Percentiles rank a stretch among this genome's conserved stretches.
phyloP scores from a whole-genome alignment of 176 grass and related monocot species.

The Coix lacrymajobi region DNA sequence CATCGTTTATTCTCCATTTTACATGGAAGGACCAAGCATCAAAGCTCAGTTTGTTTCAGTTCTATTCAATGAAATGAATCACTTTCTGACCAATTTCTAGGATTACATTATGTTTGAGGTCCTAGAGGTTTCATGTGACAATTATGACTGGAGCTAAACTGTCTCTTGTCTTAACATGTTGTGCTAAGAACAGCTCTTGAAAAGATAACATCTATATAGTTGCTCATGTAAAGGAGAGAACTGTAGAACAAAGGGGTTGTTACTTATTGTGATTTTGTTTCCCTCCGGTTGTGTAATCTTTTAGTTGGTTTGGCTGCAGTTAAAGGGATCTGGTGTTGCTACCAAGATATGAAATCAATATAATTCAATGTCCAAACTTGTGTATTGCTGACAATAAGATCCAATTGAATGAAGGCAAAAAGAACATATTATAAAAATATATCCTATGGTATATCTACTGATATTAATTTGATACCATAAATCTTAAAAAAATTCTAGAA shows the following conservation, averaged over 20 bases:
- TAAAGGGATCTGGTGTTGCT: not conserved
- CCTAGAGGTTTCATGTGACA: slow-evolving; percentile 70
- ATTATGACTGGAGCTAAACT: too few species aligned
- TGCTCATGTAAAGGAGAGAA: not conserved
- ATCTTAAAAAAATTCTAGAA: too few species aligned
- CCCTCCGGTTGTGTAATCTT: not conserved
- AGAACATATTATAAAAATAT: too few species aligned
- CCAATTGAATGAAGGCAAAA: not conserved
- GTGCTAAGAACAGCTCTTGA: slow-evolving; percentile 9
- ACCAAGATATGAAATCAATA: not conserved
- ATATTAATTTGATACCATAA: too few species aligned
- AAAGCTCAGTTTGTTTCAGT: slow-evolving; percentile 60
- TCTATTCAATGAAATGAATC: slow-evolving; percentile 91
- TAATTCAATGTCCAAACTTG: not conserved
- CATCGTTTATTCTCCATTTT: too few species aligned
- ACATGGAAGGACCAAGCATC: slow-evolving; percentile 59
- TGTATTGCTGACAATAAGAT: not conserved
- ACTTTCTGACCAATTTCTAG: slow-evolving; percentile 93
- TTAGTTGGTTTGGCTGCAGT: not conserved
- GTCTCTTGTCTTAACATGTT: not conserved
- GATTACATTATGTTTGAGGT: slow-evolving; percentile 99
- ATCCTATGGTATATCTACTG: too few species aligned
- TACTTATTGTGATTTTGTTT: not conserved
- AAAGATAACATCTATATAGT: not conserved
- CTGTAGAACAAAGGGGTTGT: not conserved